Evolutionary conservation across 2,329 filamentous ascomycete species (phyloP), one percentile per base, ranked within the genome.

Genomic region (Blastomyces percursus): DNA sequence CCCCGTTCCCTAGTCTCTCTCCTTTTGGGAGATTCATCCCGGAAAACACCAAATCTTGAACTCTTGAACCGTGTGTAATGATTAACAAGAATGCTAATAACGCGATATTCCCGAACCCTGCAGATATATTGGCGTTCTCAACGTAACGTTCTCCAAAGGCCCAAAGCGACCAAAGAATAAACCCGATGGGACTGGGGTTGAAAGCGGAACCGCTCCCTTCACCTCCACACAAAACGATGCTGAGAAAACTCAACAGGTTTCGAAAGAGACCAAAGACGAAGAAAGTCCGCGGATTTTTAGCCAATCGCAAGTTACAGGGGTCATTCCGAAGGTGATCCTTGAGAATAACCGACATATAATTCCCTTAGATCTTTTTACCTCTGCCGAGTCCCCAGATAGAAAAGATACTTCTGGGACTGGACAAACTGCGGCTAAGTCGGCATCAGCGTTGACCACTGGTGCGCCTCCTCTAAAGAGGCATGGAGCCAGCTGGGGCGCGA

Each of bases 81-180:
- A 38, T 56, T 56, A n/a, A 56, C 32, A 11, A 32, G 21, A n/a
- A 38, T 60, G 50, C 57, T 60, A 46, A 54, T 60, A 11, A 6
- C 11, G 9, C 19, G 38, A 30, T 19, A 21, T 52, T 27, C 9
- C 64, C 64, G 50, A 9, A 1, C 27, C 4, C 16, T 62, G 60
- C 74, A 96, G 91, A 72, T 97, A 99, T 70, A 97, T 99, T 70
- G 94, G 94, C 66, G 94, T 99, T 51, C 78, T 99, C 59, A 97
- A 96, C 74, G 93, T 96, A 24, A 96, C 91, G 0, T 96, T 96
- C 73, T 90, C 91, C 59, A 96, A 95, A 73, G 86, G 86, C 63
- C 81, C 84, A 1, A 90, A 91, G 62, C 86, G 79, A 60, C 76
- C 78, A 64, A 83, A 81, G 71, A 73, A 74, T 32, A 62, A 67